Percentiles rank a stretch among this genome's conserved stretches.
Evolutionary conservation across 2,329 filamentous ascomycete genomes (phyloP).

Genomic region (Colletotrichum sp.): DNA sequence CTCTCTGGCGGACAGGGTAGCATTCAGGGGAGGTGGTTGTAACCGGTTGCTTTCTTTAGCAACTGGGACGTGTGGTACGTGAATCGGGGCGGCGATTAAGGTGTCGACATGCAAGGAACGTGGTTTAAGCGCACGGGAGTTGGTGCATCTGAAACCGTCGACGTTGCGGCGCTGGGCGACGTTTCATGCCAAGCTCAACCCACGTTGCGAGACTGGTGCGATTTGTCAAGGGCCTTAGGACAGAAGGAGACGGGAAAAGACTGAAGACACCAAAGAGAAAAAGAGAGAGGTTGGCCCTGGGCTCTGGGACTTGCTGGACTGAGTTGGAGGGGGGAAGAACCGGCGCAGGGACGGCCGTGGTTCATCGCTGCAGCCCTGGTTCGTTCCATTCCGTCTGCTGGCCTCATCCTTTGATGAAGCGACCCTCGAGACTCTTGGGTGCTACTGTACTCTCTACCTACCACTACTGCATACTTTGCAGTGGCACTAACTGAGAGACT

Average conservation of each 20-base stretch:
- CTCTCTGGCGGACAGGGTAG: not conserved
- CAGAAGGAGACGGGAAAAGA: not conserved
- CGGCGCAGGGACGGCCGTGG: conserved; percentile 5
- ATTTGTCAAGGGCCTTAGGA: conserved; percentile 10
- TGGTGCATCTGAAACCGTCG: conserved; percentile 21
- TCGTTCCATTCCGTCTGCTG: conserved; percentile 1
- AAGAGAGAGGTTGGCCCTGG: not conserved
- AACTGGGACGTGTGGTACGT: conserved; percentile 13
- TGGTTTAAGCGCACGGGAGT: conserved; percentile 18
- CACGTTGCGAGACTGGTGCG: conserved; percentile 14
- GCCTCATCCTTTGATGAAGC: not conserved
- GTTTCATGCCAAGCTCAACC: conserved; percentile 17
- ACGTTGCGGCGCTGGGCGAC: conserved; percentile 21
- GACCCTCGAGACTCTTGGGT: not conserved
- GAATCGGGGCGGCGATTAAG: conserved; percentile 14
- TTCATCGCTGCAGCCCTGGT: conserved; percentile 5
- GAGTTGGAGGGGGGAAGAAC: not conserved
- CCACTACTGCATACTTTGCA: not conserved
- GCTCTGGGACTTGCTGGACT: not conserved
- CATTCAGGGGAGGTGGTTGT: conserved; percentile 15
- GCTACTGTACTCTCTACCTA: not conserved
- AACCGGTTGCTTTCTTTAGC: conserved; percentile 17
- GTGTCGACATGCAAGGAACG: conserved; percentile 21
- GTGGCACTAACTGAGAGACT: not conserved
- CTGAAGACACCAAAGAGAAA: not conserved